Percentiles rank a stretch among this genome's conserved stretches.
phyloP scores from a whole-genome alignment of 306 rosid genomes.

The Abrus precatorius region DNA sequence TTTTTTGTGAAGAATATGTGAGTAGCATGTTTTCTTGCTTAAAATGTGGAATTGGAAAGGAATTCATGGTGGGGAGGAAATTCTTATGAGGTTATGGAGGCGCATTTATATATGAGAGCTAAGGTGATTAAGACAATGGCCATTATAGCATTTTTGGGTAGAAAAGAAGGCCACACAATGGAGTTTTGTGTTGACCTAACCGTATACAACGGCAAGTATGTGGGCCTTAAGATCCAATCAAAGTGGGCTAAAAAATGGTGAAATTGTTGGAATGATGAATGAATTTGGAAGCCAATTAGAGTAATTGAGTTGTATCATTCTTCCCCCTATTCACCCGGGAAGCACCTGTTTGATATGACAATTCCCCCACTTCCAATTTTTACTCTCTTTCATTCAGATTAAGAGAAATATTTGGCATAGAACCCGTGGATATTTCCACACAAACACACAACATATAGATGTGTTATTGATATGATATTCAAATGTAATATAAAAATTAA shows the following conservation, averaged over 20 bases:
- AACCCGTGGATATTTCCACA: no score
- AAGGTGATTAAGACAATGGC: background rate
- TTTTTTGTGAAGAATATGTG: no score
- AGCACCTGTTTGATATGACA: background rate
- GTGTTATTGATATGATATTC: no score
- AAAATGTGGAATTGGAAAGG: no score
- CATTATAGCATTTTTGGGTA: background rate
- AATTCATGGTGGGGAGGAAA: no score
- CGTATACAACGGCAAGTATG: background rate
- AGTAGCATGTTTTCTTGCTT: no score
- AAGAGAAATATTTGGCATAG: background rate
- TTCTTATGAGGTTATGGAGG: background rate
- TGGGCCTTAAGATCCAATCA: slow-evolving; percentile 39
- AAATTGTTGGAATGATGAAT: background rate
- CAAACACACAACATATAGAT: no score
- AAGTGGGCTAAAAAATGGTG: slow-evolving; percentile 4
- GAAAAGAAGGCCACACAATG: background rate
- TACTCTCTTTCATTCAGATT: background rate
- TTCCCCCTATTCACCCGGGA: background rate
- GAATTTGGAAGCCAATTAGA: background rate
- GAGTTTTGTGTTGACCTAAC: slow-evolving; percentile 1
- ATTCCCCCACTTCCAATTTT: background rate
- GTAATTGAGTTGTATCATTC: background rate
- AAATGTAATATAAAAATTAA: no score
- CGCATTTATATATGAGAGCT: background rate